Evolutionary conservation across 208 protist genomes (phyloP).

Genomic region (Leishmania major): DNA sequence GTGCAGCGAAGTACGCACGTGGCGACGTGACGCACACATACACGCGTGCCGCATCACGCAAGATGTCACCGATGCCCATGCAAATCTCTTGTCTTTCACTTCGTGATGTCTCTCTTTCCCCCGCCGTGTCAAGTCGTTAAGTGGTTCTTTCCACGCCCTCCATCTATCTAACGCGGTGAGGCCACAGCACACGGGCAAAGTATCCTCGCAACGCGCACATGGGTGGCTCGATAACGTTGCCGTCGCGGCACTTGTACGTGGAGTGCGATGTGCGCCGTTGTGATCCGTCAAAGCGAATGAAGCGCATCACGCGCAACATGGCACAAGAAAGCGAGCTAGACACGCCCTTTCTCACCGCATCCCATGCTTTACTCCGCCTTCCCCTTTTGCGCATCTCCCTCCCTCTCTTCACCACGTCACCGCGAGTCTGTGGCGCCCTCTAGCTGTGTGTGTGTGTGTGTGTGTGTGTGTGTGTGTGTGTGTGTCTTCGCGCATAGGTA

Average conservation of each 20-base stretch:
- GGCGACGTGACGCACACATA: not conserved
- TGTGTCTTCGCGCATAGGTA: not conserved
- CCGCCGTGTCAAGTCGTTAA: conserved; percentile 4
- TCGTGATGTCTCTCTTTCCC: not conserved
- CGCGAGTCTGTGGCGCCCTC: not conserved
- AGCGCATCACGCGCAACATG: not conserved
- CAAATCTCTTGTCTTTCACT: not conserved
- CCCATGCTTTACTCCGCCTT: not conserved
- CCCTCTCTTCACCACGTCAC: not conserved
- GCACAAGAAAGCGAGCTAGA: not conserved
- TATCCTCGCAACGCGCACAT: not conserved
- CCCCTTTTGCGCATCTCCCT: too few relatives aligned
- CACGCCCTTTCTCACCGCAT: not conserved
- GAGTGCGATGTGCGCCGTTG: not conserved
- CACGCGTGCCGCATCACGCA: not conserved
- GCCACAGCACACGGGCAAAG: not conserved
- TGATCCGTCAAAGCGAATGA: not conserved
- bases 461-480: not conserved
- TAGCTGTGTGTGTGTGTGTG: not conserved
- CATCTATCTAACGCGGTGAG: too few relatives aligned
- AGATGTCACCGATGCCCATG: not conserved
- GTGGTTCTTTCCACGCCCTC: not conserved
- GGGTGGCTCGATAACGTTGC: not conserved
- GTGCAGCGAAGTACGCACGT: not conserved
- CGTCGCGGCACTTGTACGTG: too few relatives aligned